Conservation (phyloP, 345 rosid genomes). For the Eucalyptus viminalis region DNA sequence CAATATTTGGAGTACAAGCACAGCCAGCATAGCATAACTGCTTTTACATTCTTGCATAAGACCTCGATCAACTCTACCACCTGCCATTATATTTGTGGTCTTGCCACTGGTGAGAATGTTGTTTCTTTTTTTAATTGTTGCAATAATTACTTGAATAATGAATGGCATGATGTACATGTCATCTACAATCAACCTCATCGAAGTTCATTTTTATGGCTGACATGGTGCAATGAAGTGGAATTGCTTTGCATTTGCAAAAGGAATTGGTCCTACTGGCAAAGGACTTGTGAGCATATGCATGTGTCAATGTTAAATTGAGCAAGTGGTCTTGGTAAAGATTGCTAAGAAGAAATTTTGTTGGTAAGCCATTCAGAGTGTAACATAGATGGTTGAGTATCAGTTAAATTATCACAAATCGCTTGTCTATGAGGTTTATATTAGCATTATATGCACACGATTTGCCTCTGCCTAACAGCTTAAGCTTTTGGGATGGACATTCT, state of each 20-base stretch:
- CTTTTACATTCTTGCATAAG: not conserved
- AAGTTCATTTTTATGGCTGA: not conserved
- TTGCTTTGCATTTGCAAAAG: too few species aligned
- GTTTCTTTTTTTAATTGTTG: too few species aligned
- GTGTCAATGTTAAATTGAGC: not conserved
- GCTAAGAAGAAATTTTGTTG: not conserved
- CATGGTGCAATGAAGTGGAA: not conserved
- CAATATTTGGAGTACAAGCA: not conserved
- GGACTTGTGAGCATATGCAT: not conserved
- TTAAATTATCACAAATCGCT: not conserved
- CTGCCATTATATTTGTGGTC: not conserved
- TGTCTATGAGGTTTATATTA: not conserved
- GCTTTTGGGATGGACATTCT: not conserved
- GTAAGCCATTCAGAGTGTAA: not conserved
- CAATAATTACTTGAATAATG: too few species aligned
- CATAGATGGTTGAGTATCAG: not conserved
- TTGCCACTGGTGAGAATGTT: not conserved
- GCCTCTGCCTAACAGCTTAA: not conserved
- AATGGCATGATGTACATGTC: too few species aligned
- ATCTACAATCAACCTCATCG: not conserved
- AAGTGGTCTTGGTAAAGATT: not conserved
- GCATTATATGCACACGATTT: not conserved
- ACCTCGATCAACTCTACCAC: not conserved
- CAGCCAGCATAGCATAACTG: not conserved
- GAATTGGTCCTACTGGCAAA: not conserved